Evolutionary conservation across 2,329 filamentous ascomycete species (phyloP).

Genomic region (Cyphellophora europaea): DNA sequence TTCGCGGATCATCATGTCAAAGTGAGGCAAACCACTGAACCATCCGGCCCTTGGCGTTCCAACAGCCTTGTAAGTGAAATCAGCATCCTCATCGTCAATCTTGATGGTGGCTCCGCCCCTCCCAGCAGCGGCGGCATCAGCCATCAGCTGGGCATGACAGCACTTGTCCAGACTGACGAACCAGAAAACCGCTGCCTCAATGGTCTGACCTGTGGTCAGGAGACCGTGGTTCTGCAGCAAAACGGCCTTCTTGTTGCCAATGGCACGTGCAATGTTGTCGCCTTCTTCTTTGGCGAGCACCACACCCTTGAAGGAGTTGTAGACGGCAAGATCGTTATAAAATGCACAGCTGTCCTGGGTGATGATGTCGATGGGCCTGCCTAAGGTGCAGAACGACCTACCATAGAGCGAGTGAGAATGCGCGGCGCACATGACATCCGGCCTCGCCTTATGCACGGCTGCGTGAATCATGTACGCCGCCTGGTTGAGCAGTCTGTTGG

Average conservation of each 20-base stretch:
- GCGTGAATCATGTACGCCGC: slow-evolving; percentile 53
- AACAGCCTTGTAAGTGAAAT: slow-evolving; percentile 56
- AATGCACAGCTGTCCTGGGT: slow-evolving; percentile 50
- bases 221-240: slow-evolving; percentile 34
- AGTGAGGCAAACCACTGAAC: slow-evolving; percentile 63
- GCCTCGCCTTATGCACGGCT: slow-evolving; percentile 49
- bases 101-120: slow-evolving; percentile 56
- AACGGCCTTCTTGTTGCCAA: slow-evolving; percentile 31
- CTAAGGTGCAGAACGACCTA: slow-evolving; percentile 53
- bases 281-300: slow-evolving; percentile 32
- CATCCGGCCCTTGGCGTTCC: slow-evolving; percentile 55
- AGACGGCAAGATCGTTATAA: slow-evolving; percentile 33
- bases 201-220: slow-evolving; percentile 30
- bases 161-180: slow-evolving; percentile 46
- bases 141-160: slow-evolving; percentile 44
- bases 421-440: slow-evolving; percentile 49
- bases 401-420: slow-evolving; percentile 52
- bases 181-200: slow-evolving; percentile 44
- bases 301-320: slow-evolving; percentile 29
- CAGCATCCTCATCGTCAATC: slow-evolving; percentile 59
- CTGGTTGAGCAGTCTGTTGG: slow-evolving; percentile 29
- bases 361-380: slow-evolving; percentile 49
- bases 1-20: slow-evolving; percentile 59
- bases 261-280: slow-evolving; percentile 26
- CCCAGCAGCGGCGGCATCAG: slow-evolving; percentile 44